Evolutionary conservation across 805 yeast genomes (phyloP).

Genomic region (Kluyveromyces lactis): DNA sequence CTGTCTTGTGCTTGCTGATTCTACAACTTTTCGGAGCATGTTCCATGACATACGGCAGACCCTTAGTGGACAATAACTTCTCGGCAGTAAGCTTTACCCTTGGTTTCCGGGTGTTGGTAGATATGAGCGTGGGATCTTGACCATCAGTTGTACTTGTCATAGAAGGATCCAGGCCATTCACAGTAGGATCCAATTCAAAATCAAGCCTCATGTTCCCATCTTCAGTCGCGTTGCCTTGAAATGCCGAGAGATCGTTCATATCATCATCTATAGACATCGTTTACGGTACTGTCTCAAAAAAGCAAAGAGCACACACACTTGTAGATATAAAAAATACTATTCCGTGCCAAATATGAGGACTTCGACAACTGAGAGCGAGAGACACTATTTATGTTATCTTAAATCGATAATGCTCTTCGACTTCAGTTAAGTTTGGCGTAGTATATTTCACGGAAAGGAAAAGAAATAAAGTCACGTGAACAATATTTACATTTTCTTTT

Average conservation of each 20-base stretch:
- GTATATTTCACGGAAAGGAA: too few relatives aligned
- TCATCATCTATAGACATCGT: neutral
- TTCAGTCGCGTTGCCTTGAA: neutral
- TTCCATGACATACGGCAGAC: constrained; percentile 44
- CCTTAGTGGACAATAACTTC: constrained; percentile 43
- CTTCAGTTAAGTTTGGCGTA: too few relatives aligned
- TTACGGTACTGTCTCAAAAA: too few relatives aligned
- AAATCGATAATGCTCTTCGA: too few relatives aligned
- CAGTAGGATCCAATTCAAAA: constrained; percentile 9
- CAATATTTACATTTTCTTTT: too few relatives aligned
- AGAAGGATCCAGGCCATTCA: constrained; percentile 12
- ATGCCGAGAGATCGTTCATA: neutral
- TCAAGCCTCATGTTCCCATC: neutral
- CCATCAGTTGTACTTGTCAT: constrained; percentile 2
- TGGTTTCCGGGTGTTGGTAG: constrained; percentile 17
- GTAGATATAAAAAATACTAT: too few relatives aligned
- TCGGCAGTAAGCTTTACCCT: constrained; percentile 45
- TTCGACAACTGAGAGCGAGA: too few relatives aligned
- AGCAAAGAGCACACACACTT: too few relatives aligned
- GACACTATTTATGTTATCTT: too few relatives aligned
- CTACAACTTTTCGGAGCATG: constrained; percentile 28
- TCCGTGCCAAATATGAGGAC: too few relatives aligned
- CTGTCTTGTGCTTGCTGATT: constrained; percentile 23
- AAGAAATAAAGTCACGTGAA: too few relatives aligned
- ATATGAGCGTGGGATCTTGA: constrained; percentile 23